A percentile compares a stretch with the other conserved stretches of the same genome.
phyloP scores from a whole-genome alignment of 352 stramenopile species.

The Globisporangium yorkense region DNA sequence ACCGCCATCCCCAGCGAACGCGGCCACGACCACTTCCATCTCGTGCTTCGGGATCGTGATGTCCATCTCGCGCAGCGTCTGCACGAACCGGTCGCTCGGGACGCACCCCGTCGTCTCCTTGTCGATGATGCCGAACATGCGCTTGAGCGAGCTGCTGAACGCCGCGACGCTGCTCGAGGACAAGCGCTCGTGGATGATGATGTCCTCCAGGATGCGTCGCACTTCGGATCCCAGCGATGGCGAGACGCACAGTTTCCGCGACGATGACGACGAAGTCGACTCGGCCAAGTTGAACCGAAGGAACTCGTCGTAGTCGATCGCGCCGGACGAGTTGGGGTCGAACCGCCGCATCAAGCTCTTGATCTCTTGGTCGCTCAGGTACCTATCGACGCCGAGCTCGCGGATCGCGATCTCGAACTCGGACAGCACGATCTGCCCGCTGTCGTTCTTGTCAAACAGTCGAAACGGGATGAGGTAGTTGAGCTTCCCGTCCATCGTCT shows the following conservation, averaged over 20 bases:
- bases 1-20: slow-evolving; percentile 26
- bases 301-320: slow-evolving; percentile 73
- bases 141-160: slow-evolving; percentile 64
- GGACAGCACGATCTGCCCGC: slow-evolving; percentile 58
- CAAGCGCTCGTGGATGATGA: slow-evolving; percentile 44
- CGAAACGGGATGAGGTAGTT: slow-evolving; percentile 67
- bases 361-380: slow-evolving; percentile 66
- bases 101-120: slow-evolving; percentile 59
- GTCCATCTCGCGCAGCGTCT: slow-evolving; percentile 62
- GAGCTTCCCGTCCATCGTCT: slow-evolving; percentile 74
- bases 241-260: slow-evolving; percentile 11
- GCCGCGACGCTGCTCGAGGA: slow-evolving; percentile 28
- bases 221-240: slow-evolving; percentile 12
- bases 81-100: slow-evolving; percentile 33
- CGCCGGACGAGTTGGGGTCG: slow-evolving; percentile 56
- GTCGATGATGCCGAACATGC: slow-evolving; percentile 80
- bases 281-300: slow-evolving; percentile 70
- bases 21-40: slow-evolving; percentile 32
- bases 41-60: slow-evolving; percentile 32
- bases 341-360: slow-evolving; percentile 79
- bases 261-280: slow-evolving; percentile 38
- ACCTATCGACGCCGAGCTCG: slow-evolving; percentile 69
- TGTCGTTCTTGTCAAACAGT: slow-evolving; percentile 68
- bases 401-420: slow-evolving; percentile 66
- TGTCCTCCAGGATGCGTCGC: slow-evolving; percentile 39